Evolutionary conservation across 306 rosid species (phyloP), one percentile per base, ranked within the genome.

Genomic region (Spatholobus suberectus): DNA sequence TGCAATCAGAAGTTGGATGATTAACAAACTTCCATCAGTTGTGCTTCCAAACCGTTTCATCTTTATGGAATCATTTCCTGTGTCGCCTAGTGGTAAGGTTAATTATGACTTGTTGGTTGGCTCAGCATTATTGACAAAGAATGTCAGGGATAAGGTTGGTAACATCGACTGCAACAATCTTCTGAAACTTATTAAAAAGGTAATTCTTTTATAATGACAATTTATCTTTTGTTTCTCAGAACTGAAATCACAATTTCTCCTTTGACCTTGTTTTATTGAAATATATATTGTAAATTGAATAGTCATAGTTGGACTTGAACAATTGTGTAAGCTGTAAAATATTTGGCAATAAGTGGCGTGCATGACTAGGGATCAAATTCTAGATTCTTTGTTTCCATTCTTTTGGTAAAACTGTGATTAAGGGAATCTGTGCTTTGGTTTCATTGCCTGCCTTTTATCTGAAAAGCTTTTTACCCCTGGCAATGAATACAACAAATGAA

Each of bases 41-140:
- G 83, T 90, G 85, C 73, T 93, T 88, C 98, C 98, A 43, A 85
- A 85, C 37, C 78, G 38, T 52, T 86, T 88, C 84, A 75, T 87
- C 87, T 82, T 88, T 54, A 71, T 65, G 3, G 89, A 93, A 72
- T 88, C 98, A 75, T 82, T 93, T 84, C 98, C 98, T 17, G 4
- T 81, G 76, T 81, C 97, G 86, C 67, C 90, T 32, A 89, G 90
- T 87, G 98, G 98, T 74, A 95, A 93, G 83, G 87, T 93, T 86
- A 87, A 93, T 79, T 89, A 95, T 87, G 90, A 89, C 78, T 79
- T 86, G 66, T 82, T 95, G 88, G 78, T 73, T 52, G 57, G 74
- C 77, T 85, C 92, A 15, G 41, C 71, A 23, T 85, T 75, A 85
- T 86, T 70, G 41, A 66, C 85, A 23, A 82, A 75, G 81, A 73